Percentiles rank a stretch among this genome's conserved stretches.
These are phyloP conservation scores for Alternaria burnsii DNA, from an alignment of 2,329 filamentous ascomycete species.

Conservation along the genomic window DNA sequence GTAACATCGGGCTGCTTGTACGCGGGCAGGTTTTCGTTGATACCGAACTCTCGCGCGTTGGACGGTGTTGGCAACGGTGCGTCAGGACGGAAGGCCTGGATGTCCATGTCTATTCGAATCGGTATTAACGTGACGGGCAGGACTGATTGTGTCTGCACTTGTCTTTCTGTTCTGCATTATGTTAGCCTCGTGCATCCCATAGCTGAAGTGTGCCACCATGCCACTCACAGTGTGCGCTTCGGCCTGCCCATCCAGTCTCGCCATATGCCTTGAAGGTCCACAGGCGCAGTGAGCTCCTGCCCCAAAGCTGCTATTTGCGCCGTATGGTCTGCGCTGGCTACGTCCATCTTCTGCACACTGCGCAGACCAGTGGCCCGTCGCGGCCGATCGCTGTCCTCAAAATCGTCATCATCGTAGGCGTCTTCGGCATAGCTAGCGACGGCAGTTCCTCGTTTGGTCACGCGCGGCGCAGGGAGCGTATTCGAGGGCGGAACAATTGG, in stretches of 20 bases:
- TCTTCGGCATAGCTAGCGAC: constrained; percentile 99
- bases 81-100: constrained; percentile 76
- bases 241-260: constrained; percentile 92
- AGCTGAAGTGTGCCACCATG: background rate
- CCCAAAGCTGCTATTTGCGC: constrained; percentile 79
- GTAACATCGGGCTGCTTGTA: constrained; percentile 83
- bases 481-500: constrained; percentile 79
- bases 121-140: constrained; percentile 91
- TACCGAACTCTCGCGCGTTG: constrained; percentile 64
- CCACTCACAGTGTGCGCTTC: constrained; percentile 58
- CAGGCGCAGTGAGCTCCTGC: constrained; percentile 80
- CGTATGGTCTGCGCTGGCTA: constrained; percentile 64
- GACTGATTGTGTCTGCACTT: constrained; percentile 71
- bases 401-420: constrained; percentile 85
- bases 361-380: constrained; percentile 80
- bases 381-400: constrained; percentile 76
- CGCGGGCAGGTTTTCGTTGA: constrained; percentile 77
- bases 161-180: constrained; percentile 62
- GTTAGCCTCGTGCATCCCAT: constrained; percentile 17
- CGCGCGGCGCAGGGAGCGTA: constrained; percentile 75
- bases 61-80: constrained; percentile 71
- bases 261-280: constrained; percentile 89
- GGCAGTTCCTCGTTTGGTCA: constrained; percentile 96
- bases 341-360: constrained; percentile 76
- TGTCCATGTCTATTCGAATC: constrained; percentile 94